Conservation (phyloP, 805 yeast genomes). For the Candida fluviatilis region DNA sequence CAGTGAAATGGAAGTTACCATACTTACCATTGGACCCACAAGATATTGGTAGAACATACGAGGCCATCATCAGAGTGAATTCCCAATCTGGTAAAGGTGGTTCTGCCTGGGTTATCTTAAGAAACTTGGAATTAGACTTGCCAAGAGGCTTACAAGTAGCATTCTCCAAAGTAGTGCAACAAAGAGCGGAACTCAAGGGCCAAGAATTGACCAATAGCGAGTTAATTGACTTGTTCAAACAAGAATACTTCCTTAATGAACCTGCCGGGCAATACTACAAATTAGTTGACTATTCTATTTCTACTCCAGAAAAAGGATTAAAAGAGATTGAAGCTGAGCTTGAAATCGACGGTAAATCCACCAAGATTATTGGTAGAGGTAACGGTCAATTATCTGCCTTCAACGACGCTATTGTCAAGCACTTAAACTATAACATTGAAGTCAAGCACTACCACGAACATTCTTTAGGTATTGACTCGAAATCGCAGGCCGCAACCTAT, state of each 20-base stretch:
- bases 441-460: conserved; percentile 76
- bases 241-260: conserved; percentile 44
- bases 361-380: conserved; percentile 55
- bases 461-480: conserved; percentile 70
- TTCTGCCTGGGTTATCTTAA: conserved; percentile 80
- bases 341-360: conserved; percentile 39
- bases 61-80: conserved; percentile 85
- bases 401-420: conserved; percentile 52
- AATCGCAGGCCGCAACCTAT: conserved; percentile 74
- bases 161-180: conserved; percentile 68
- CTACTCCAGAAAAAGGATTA: conserved; percentile 31
- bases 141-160: conserved; percentile 79
- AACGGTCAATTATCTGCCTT: conserved; percentile 84
- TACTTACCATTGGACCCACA: conserved; percentile 81
- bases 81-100: conserved; percentile 90
- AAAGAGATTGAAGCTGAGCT: conserved; percentile 48
- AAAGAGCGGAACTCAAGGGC: conserved; percentile 63
- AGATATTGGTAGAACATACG: conserved; percentile 85
- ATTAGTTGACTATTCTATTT: conserved; percentile 46
- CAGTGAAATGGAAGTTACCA: conserved; percentile 64
- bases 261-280: conserved; percentile 24
- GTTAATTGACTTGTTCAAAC: conserved; percentile 60
- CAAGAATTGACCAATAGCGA: conserved; percentile 66
- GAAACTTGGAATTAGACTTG: conserved; percentile 71
- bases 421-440: conserved; percentile 47